Conservation (phyloP, 2,329 filamentous ascomycete species). For the Parastagonospora nodorum region DNA sequence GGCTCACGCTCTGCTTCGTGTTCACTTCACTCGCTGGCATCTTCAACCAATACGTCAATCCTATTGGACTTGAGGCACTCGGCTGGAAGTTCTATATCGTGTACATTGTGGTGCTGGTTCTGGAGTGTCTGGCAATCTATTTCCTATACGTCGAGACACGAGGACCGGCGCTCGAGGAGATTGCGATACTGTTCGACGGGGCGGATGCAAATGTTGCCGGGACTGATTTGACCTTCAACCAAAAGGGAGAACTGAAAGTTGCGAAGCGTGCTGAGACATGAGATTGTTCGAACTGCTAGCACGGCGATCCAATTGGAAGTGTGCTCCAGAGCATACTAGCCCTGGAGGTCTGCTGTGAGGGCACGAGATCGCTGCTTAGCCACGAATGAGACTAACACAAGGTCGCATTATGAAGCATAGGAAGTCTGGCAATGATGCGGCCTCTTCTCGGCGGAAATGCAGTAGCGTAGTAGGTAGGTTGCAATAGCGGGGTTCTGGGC, state of each 20-base stretch:
- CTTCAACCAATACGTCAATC: constrained; percentile 64
- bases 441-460: too few relatives aligned
- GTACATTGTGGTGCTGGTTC: constrained; percentile 31
- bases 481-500: too few relatives aligned
- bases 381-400: too few relatives aligned
- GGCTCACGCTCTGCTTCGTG: constrained; percentile 50
- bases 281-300: too few relatives aligned
- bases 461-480: too few relatives aligned
- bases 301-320: too few relatives aligned
- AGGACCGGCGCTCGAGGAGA: constrained; percentile 26
- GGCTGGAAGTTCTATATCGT: constrained; percentile 42
- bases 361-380: too few relatives aligned
- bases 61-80: constrained; percentile 35
- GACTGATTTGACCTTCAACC: constrained; percentile 6
- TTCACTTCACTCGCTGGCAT: constrained; percentile 62
- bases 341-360: too few relatives aligned
- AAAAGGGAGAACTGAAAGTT: constrained; percentile 1
- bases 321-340: too few relatives aligned
- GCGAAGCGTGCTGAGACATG: too few relatives aligned
- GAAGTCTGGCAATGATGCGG: too few relatives aligned
- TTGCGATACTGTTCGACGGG: constrained; percentile 24
- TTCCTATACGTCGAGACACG: constrained; percentile 33
- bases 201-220: constrained; percentile 19
- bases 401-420: too few relatives aligned
- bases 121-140: constrained; percentile 26